Evolutionary conservation across 1,284 basidiomycete genomes (phyloP), one percentile per base, ranked within the genome.

Genomic region (Mycena citricolor): DNA sequence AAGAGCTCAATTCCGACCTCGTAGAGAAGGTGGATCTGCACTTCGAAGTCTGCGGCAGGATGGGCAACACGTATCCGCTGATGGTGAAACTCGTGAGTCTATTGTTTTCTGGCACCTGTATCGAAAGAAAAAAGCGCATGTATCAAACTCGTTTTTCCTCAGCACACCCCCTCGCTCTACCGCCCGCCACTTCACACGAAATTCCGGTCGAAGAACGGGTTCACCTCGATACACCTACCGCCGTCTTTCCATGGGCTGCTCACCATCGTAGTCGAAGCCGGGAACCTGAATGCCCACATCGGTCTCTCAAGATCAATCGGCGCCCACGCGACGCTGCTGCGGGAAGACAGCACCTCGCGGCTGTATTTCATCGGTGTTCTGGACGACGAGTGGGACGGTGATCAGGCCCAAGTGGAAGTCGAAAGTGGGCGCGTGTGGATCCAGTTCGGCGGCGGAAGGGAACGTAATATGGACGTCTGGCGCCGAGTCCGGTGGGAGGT

Each of bases 11-110:
- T 36, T 22, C 33, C 47, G 51, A 49, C 43, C 39, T 39, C 33
- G 33, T 50, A 13, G 23, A 42, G n/a, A 52, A 54, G 23, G 51
- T 51, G 32, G 55, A 53, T 25, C 33, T 57, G 47, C 52, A 59
- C 29, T 39, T 61, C 24, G 55, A 51, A 32, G 45, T 54, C 25
- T 47, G 45, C 32, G 45, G 52, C 32, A 40, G 30, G 24, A 7
- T 49, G 4, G 36, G 55, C 25, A 60, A 54, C 22, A 41, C 54
- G 4, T 62, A 61, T 44, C 59, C 61, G 2, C 49, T 69, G 7
- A 51, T 66, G n/a, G 65, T 65, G 7, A 60, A 62, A 43, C 60
- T 69, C 24, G 67, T 65, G 42, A 51, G 66, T 59, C 25, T 46
- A 28, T 41, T 31, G 22, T 2, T 13, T 11, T 44, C 7, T n/a